Evolutionary conservation across 2,329 filamentous ascomycete species (phyloP), one percentile per base, ranked within the genome.

Genomic region (Pestalotiopsis sp.): DNA sequence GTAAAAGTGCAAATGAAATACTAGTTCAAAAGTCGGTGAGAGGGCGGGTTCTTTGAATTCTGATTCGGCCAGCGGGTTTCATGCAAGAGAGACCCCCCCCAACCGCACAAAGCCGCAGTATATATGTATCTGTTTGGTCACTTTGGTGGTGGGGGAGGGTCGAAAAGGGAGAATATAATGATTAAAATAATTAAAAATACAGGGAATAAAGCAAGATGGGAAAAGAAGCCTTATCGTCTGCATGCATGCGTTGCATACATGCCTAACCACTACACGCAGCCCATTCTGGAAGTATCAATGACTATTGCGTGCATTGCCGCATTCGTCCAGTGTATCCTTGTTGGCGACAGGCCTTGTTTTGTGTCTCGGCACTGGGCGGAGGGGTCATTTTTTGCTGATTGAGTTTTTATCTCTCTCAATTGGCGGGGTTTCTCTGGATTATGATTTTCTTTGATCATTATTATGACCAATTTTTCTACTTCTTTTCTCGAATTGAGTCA

Each of bases 11-110:
- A 59, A 9, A 27, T 17, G 27, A 6, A 59, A 59, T 17, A 23
- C 14, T 9, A 23, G 7, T 13, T 58, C n/a, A 64, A 64, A 64
- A 64, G 61, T 64, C 61, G 61, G 61, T 64, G 61, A 64, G 41
- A 17, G 61, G 61, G n/a, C 39, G 20, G 38, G 12, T 31, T 36
- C 14, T 25, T 20, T 11, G 20, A 52, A 52, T 20, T 52, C 38
- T 64, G 61, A 64, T 64, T 64, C 36, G 61, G 39, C 61, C 61
- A 49, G 39, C 61, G 38, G 17, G 36, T 31, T 38, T 14, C 59
- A 27, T 36, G 57, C 27, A 27, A 27, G 27, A 36, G 12, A 59
- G 25, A 14, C 25, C 57, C 57, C 57, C 11, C 57, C 23, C 23
- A 20, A 58, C 56, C 57, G 61, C 61, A 64, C 5, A 20, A 36